Evolutionary conservation across 2,329 filamentous ascomycete species (phyloP).

Genomic region (Phoma sp.): DNA sequence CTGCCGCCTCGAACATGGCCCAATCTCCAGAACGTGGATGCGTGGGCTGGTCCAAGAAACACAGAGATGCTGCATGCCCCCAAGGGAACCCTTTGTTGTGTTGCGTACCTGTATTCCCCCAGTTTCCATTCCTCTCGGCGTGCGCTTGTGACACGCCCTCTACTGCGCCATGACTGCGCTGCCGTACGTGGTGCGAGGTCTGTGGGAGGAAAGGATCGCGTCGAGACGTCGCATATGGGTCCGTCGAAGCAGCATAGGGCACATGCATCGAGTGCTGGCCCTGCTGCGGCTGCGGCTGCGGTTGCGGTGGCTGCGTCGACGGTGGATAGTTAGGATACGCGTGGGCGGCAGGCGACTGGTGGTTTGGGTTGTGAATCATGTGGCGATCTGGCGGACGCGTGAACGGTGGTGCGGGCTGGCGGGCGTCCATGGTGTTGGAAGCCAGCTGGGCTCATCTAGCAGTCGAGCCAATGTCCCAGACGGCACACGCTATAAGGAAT

Average conservation of each 20-base stretch:
- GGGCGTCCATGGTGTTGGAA: slow-evolving; percentile 43
- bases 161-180: slow-evolving; percentile 49
- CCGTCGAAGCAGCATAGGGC: slow-evolving; percentile 49
- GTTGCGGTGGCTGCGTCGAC: slow-evolving; percentile 33
- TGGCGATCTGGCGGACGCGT: slow-evolving; percentile 48
- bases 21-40: slow-evolving; percentile 13
- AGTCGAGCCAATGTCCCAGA: background rate
- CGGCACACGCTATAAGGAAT: background rate
- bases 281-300: background rate
- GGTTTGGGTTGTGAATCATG: slow-evolving; percentile 64
- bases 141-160: slow-evolving; percentile 34
- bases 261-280: slow-evolving; percentile 47
- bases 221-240: slow-evolving; percentile 54
- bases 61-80: slow-evolving; percentile 5
- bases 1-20: slow-evolving; percentile 7
- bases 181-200: slow-evolving; percentile 43
- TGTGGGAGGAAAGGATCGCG: slow-evolving; percentile 56
- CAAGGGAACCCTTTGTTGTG: slow-evolving; percentile 12
- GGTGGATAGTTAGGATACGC: slow-evolving; percentile 45
- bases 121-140: slow-evolving; percentile 41
- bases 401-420: slow-evolving; percentile 47
- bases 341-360: slow-evolving; percentile 42
- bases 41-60: slow-evolving; percentile 12
- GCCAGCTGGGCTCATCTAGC: slow-evolving; percentile 22
- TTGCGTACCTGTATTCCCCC: slow-evolving; percentile 48